phyloP scores from a whole-genome alignment of 1,139 yeast genomes.

The Geotrichum fermentans region DNA sequence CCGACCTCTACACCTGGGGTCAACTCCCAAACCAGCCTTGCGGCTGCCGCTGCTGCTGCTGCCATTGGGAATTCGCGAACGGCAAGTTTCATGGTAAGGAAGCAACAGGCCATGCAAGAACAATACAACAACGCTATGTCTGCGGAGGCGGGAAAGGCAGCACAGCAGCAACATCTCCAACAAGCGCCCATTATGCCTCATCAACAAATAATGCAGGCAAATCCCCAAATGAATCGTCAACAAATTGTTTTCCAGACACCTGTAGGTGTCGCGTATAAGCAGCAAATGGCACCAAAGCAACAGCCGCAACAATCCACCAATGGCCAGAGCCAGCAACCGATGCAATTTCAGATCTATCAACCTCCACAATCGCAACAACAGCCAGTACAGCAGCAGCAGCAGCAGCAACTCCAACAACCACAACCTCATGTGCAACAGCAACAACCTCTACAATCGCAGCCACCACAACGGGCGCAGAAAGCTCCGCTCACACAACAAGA shows the following conservation, averaged over 20 bases:
- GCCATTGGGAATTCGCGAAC: not conserved
- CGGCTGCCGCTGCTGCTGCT: conserved; percentile 3
- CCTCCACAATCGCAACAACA: not conserved
- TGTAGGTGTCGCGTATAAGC: not conserved
- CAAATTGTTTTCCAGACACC: not conserved
- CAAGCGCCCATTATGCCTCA: not conserved
- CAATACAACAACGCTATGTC: not conserved
- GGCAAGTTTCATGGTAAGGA: not conserved
- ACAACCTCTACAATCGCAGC: not conserved
- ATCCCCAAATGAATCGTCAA: not conserved
- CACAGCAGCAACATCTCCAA: conserved; percentile 1
- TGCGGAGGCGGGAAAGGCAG: conserved; percentile 1
- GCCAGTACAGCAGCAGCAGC: conserved; percentile 20
- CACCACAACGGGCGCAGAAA: not conserved
- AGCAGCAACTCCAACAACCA: conserved; percentile 17
- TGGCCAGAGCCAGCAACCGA: not conserved
- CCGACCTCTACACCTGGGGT: not conserved
- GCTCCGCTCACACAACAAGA: not conserved
- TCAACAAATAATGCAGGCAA: not conserved
- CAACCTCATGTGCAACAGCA: not conserved
- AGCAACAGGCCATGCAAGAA: not conserved
- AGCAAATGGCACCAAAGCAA: not conserved
- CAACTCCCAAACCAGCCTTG: not conserved
- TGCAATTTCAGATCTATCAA: not conserved
- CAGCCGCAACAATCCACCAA: not conserved